Evolutionary conservation across 2,329 filamentous ascomycete species (phyloP).

Genomic region (Balansia obtecta): DNA sequence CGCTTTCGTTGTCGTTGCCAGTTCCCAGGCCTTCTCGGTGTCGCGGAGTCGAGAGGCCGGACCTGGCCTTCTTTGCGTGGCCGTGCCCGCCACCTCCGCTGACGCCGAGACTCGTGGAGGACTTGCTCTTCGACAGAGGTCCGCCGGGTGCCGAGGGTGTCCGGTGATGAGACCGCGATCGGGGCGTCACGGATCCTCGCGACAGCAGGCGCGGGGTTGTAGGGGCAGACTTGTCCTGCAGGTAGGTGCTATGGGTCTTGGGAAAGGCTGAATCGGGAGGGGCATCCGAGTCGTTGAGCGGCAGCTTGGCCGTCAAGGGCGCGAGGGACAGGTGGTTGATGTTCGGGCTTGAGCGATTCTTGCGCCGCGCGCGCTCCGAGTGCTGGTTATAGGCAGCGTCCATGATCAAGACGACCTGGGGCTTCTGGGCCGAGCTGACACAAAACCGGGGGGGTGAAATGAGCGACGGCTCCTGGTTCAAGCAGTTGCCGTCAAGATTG

Average conservation of each 20-base stretch:
- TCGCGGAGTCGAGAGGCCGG: constrained; percentile 23
- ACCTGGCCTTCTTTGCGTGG: constrained; percentile 10
- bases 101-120: constrained; percentile 39
- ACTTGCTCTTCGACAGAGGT: constrained; percentile 47
- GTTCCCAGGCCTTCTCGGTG: constrained; percentile 19
- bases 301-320: constrained; percentile 50
- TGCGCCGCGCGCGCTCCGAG: constrained; percentile 41
- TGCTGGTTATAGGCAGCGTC: constrained; percentile 51
- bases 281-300: constrained; percentile 41
- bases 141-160: constrained; percentile 23
- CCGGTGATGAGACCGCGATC: constrained; percentile 33
- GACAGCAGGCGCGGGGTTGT: constrained; percentile 52
- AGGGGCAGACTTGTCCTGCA: constrained; percentile 50
- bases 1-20: constrained; percentile 37
- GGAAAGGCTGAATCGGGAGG: constrained; percentile 24
- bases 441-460: not conserved
- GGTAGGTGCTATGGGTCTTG: constrained; percentile 34
- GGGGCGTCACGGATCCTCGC: constrained; percentile 36
- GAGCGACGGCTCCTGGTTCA: not conserved
- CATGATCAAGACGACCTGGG: constrained; percentile 21
- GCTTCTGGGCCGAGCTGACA: not conserved
- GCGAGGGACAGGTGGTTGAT: constrained; percentile 49
- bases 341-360: constrained; percentile 46
- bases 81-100: constrained; percentile 6
- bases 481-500: not conserved